Evolutionary conservation across 345 rosid genomes (phyloP).

Genomic region (Nasturtium officinale): DNA sequence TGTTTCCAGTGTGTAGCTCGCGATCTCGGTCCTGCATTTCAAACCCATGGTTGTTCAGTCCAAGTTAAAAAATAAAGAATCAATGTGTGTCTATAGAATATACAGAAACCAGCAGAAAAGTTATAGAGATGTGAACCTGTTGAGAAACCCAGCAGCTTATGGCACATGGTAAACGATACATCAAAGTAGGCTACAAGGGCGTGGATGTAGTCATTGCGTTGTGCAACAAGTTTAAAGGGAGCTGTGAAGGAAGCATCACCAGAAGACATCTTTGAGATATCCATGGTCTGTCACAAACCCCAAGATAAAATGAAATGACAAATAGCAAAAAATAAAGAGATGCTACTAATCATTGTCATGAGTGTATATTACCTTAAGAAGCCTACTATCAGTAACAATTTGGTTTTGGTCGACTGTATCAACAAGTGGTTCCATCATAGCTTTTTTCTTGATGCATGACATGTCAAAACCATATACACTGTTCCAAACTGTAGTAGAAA

Average conservation of each 20-base stretch:
- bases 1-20: conserved; percentile 96
- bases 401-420: conserved; percentile 95
- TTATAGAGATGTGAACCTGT: conserved; percentile 60
- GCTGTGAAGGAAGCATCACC: conserved; percentile 98
- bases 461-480: conserved; percentile 92
- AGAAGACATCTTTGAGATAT: conserved; percentile 88
- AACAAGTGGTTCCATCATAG: conserved; percentile 95
- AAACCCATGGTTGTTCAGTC: neutral
- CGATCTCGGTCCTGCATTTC: conserved; percentile 67
- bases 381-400: conserved; percentile 77
- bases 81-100: too few species aligned
- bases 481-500: conserved; percentile 72
- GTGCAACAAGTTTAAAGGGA: conserved; percentile 91
- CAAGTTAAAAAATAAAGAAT: too few species aligned
- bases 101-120: too few species aligned
- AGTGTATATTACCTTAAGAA: conserved; percentile 66
- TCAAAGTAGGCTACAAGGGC: conserved; percentile 98
- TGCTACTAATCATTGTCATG: conserved; percentile 2
- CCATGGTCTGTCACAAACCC: conserved; percentile 77
- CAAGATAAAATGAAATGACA: neutral
- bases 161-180: conserved; percentile 94
- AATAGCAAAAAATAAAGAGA: conserved; percentile 23
- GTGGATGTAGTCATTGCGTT: conserved; percentile 97
- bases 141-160: conserved; percentile 92
- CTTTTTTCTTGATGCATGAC: conserved; percentile 98